Conservation (phyloP, 306 rosid genomes). For the Gastrolobium bilobum region DNA sequence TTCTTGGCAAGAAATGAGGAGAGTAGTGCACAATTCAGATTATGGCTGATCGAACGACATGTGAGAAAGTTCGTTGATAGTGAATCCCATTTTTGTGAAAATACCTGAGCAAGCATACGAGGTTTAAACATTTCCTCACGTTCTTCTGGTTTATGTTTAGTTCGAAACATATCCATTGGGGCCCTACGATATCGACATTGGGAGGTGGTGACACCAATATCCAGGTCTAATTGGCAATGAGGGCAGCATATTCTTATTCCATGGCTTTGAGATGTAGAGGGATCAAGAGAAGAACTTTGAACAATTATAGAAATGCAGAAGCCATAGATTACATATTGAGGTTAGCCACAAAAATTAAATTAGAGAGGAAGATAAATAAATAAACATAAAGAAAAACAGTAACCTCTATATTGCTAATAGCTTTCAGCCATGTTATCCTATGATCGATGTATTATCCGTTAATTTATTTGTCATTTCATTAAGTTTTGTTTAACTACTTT, state of each 20-base stretch:
- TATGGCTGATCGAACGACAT: slow-evolving; percentile 26
- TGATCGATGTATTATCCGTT: too few species aligned
- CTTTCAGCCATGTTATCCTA: too few species aligned
- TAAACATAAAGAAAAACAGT: too few species aligned
- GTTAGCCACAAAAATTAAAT: not conserved
- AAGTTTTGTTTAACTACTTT: too few species aligned
- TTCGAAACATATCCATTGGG: not conserved
- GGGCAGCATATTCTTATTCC: slow-evolving; percentile 29
- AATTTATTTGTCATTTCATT: too few species aligned
- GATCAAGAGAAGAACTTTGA: not conserved
- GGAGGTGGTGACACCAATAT: slow-evolving; percentile 16
- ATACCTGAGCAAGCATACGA: not conserved
- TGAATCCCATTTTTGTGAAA: slow-evolving; percentile 24
- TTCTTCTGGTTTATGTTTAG: not conserved
- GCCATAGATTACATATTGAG: slow-evolving; percentile 5
- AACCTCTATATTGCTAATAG: too few species aligned
- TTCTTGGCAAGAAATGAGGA: not conserved
- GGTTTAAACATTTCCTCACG: not conserved
- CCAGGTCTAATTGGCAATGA: slow-evolving; percentile 23
- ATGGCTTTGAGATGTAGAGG: slow-evolving; percentile 32
- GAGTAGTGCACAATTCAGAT: not conserved
- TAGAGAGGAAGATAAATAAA: not conserved
- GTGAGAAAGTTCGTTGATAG: slow-evolving; percentile 30
- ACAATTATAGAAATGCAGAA: not conserved
- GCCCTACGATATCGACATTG: slow-evolving; percentile 32